Percentiles rank a stretch among this genome's conserved stretches.
phyloP scores from a whole-genome alignment of 164 flowering plant genomes.

The Stephania cephalantha region DNA sequence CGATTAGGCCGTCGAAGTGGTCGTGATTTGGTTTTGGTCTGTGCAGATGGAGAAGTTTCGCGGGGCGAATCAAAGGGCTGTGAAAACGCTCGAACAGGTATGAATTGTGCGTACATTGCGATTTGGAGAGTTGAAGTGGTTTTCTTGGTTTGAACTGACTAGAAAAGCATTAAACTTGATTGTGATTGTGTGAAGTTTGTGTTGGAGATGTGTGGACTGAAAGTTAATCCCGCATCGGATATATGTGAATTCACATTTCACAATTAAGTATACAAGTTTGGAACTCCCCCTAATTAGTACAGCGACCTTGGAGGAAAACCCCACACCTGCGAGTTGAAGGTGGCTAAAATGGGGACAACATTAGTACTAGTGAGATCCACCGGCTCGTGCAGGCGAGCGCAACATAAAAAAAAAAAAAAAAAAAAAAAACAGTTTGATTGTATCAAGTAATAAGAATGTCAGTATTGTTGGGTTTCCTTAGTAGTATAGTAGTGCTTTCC shows the following conservation, averaged over 20 bases:
- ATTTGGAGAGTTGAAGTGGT: neutral
- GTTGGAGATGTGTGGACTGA: no score
- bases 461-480: neutral
- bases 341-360: no score
- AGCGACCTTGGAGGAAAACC: no score
- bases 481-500: no score
- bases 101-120: neutral
- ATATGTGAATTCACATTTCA: no score
- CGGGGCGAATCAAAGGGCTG: slow-evolving; percentile 72
- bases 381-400: no score
- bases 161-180: neutral
- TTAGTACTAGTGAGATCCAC: no score
- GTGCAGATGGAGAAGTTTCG: slow-evolving; percentile 56
- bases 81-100: slow-evolving; percentile 69
- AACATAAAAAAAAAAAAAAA: no score
- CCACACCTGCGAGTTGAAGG: no score
- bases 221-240: no score
- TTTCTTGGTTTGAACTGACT: neutral
- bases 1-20: neutral
- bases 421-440: neutral
- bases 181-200: neutral
- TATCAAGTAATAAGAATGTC: neutral
- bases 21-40: neutral
- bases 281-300: no score
- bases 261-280: no score